Percentiles rank a stretch among this genome's conserved stretches.
These are phyloP conservation scores for Hyaloscypha bicolor DNA, from an alignment of 495 filamentous ascomycete genomes.

Conservation along the genomic window DNA sequence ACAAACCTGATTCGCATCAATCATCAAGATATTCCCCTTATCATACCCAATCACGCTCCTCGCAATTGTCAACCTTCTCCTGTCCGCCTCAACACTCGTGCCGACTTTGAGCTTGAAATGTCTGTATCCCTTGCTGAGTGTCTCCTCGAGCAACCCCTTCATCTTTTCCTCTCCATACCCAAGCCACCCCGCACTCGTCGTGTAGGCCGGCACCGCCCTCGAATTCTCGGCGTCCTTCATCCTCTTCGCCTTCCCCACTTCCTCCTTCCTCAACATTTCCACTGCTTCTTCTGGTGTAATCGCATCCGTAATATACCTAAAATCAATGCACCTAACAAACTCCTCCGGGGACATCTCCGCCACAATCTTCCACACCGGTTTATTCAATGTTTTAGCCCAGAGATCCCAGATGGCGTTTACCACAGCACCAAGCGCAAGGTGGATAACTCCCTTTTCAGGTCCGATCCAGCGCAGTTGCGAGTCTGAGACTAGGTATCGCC, in stretches of 20 bases:
- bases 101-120: constrained; percentile 97
- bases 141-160: constrained; percentile 69
- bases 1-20: constrained; percentile 85
- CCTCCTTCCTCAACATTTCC: constrained; percentile 62
- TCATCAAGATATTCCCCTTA: constrained; percentile 85
- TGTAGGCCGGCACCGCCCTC: constrained; percentile 85
- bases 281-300: constrained; percentile 85
- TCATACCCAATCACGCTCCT: constrained; percentile 85
- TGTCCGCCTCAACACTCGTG: constrained; percentile 68
- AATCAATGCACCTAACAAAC: constrained; percentile 86
- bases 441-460: constrained; percentile 93
- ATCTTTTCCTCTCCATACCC: constrained; percentile 90
- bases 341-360: constrained; percentile 88
- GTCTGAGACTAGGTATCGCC: constrained; percentile 89
- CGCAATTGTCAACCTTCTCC: constrained; percentile 69
- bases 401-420: constrained; percentile 96
- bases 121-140: constrained; percentile 71
- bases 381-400: constrained; percentile 83
- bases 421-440: constrained; percentile 86
- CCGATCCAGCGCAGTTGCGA: constrained; percentile 93
- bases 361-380: constrained; percentile 90
- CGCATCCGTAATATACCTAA: constrained; percentile 93
- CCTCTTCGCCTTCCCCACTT: constrained; percentile 65
- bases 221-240: constrained; percentile 69
- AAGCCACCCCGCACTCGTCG: constrained; percentile 90